Evolutionary conservation across 2,329 filamentous ascomycete species (phyloP), one percentile per base, ranked within the genome.

Genomic region (Phaeoacremonium minimum): DNA sequence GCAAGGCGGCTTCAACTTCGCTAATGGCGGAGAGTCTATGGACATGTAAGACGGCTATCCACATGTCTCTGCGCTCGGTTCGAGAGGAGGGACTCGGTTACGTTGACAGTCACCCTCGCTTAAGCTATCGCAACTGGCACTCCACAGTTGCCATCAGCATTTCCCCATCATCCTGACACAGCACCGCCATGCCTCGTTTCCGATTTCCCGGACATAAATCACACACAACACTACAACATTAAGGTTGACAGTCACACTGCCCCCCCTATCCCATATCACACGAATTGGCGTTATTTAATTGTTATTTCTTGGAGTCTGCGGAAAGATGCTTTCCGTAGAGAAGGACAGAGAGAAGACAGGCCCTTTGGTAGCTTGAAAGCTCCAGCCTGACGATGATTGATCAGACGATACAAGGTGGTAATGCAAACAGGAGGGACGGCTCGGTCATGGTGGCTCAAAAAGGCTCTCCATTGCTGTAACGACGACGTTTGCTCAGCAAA

Each of bases 1-100:
- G n/a, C n/a, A n/a, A n/a, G 83, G 85, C 49, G 85, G 86, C 58
- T 98, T 97, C 80, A 95, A 87, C 79, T 98, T 98, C 61, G 87
- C 87, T 61, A 88, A 80, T 56, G 73, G 73, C 38, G 70, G 68
- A 44, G 76, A 80, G 54, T 75, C 75, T 16, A 81, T 81, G 77
- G 77, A 81, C 53, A 81, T 81, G 77, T 81, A 75, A 66, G 18
- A n/a, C n/a, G 54, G 75, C 75, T 16, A 81, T 81, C 77, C 77
- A 81, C 53, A 81, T 81, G 77, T 81, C 75, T 66, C 17, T 26
- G 22, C 36, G 41, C 48, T 46, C 48, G 41, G 41, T 44, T 45
- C 9, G 9, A 26, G n/a, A 26, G n/a, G n/a, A n/a, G n/a, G n/a
- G n/a, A n/a, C n/a, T 35, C 33, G 11, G n/a, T n/a, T n/a, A n/a